Conservation (phyloP, 2,329 filamentous ascomycete genomes). For the Ustulina deusta region DNA sequence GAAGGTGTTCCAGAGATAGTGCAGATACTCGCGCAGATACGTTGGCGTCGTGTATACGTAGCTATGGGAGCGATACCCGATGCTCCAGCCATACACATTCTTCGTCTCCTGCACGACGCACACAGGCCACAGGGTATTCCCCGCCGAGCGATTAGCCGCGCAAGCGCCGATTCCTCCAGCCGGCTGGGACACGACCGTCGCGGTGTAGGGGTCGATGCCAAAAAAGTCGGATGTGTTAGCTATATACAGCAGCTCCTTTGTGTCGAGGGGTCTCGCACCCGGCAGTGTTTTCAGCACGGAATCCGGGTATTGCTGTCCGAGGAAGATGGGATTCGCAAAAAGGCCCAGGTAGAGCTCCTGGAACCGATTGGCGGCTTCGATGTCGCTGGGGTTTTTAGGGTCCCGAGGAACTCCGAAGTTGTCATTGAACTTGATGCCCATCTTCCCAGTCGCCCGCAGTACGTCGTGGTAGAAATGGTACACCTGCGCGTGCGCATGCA, state of each 20-base stretch:
- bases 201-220: slow-evolving; percentile 69
- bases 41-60: slow-evolving; percentile 70
- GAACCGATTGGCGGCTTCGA: slow-evolving; percentile 60
- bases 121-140: slow-evolving; percentile 61
- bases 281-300: slow-evolving; percentile 60
- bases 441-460: slow-evolving; percentile 62
- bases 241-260: slow-evolving; percentile 61
- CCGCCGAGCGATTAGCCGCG: slow-evolving; percentile 54
- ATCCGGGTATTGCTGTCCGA: slow-evolving; percentile 63
- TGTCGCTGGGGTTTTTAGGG: slow-evolving; percentile 54
- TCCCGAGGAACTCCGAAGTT: slow-evolving; percentile 64
- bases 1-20: slow-evolving; percentile 71
- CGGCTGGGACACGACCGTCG: slow-evolving; percentile 62
- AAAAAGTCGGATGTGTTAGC: slow-evolving; percentile 66
- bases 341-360: slow-evolving; percentile 62
- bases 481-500: slow-evolving; percentile 61
- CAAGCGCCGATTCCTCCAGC: slow-evolving; percentile 62
- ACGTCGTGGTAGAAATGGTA: slow-evolving; percentile 67
- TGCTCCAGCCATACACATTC: slow-evolving; percentile 66
- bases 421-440: slow-evolving; percentile 62
- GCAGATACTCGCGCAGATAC: slow-evolving; percentile 67
- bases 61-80: slow-evolving; percentile 66
- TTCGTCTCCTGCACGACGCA: slow-evolving; percentile 63
- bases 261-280: slow-evolving; percentile 46
- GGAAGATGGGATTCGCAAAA: slow-evolving; percentile 65